These are phyloP conservation scores for Penicillium ochrochloron DNA, from an alignment of 495 filamentous ascomycete species.

Conservation along the genomic window DNA sequence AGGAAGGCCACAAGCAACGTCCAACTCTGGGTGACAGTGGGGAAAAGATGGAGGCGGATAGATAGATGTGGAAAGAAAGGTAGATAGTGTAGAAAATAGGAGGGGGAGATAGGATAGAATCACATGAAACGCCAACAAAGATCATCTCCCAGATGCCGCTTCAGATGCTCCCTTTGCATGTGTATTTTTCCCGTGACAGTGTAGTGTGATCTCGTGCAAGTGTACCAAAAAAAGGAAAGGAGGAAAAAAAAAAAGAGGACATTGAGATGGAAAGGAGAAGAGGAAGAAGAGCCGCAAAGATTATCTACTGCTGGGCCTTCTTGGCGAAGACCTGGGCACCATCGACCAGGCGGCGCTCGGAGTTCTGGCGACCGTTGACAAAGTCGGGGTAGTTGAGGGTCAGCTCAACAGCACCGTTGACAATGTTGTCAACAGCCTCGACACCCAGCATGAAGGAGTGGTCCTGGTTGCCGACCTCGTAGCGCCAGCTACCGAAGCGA, in stretches of 20 bases:
- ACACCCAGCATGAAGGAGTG: slow-evolving; percentile 99
- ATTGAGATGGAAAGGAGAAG: slow-evolving; percentile 18
- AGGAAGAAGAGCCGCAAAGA: slow-evolving; percentile 22
- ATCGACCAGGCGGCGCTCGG: slow-evolving; percentile 84
- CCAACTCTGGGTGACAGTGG: slow-evolving; percentile 27
- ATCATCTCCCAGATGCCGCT: slow-evolving; percentile 40
- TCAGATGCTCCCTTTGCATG: slow-evolving; percentile 37
- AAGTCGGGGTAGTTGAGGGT: slow-evolving; percentile 99
- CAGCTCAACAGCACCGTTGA: slow-evolving; percentile 91
- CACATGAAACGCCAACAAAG: slow-evolving; percentile 43
- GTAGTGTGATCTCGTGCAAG: slow-evolving; percentile 34
- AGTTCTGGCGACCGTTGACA: slow-evolving; percentile 89
- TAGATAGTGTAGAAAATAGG: slow-evolving; percentile 17
- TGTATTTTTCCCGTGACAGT: slow-evolving; percentile 32
- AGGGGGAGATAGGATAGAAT: slow-evolving; percentile 24
- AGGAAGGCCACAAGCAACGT: slow-evolving; percentile 19
- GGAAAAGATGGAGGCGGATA: slow-evolving; percentile 25
- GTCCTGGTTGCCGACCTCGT: slow-evolving; percentile 97
- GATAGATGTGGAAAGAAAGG: slow-evolving; percentile 20
- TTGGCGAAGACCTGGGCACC: slow-evolving; percentile 67
- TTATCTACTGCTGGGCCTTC: slow-evolving; percentile 47
- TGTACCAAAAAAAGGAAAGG: slow-evolving; percentile 28
- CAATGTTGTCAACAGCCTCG: slow-evolving; percentile 93
- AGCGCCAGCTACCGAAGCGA: slow-evolving; percentile 97
- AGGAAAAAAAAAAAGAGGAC: slow-evolving; percentile 9